Conservation (phyloP, 805 yeast genomes). For the Nadsonia fulvescens region DNA sequence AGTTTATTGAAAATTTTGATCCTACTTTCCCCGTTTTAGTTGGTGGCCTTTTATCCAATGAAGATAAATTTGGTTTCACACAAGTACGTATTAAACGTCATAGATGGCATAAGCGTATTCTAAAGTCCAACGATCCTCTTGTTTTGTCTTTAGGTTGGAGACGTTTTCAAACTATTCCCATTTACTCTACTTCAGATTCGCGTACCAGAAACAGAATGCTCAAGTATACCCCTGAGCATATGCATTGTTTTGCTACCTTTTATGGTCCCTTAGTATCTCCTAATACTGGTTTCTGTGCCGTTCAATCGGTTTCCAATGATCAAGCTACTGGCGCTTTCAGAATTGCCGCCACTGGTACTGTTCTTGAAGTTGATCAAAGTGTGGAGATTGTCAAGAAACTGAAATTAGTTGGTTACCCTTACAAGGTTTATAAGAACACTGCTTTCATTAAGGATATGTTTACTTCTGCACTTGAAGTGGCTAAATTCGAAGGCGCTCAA, state of each 20-base stretch:
- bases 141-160: conserved; percentile 95
- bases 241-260: conserved; percentile 87
- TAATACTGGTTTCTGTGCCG: conserved; percentile 92
- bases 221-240: conserved; percentile 96
- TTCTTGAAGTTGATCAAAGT: conserved; percentile 75
- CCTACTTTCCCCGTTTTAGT: conserved; percentile 72
- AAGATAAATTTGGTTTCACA: conserved; percentile 79
- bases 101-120: conserved; percentile 94
- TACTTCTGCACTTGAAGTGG: conserved; percentile 78
- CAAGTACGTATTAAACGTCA: conserved; percentile 93
- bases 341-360: conserved; percentile 92
- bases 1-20: conserved; percentile 70
- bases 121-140: conserved; percentile 89
- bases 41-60: conserved; percentile 85
- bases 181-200: conserved; percentile 91
- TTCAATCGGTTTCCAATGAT: conserved; percentile 68
- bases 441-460: conserved; percentile 98
- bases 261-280: conserved; percentile 97
- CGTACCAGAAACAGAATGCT: conserved; percentile 95
- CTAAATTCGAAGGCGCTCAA: conserved; percentile 94
- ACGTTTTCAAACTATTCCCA: conserved; percentile 90
- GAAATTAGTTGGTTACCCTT: conserved; percentile 88
- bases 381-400: conserved; percentile 90
- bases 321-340: conserved; percentile 82
- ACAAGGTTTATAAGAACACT: conserved; percentile 84